These are phyloP conservation scores for Fraxinus angustifolia DNA, from an alignment of 305 asterid species.

Conservation along the genomic window DNA sequence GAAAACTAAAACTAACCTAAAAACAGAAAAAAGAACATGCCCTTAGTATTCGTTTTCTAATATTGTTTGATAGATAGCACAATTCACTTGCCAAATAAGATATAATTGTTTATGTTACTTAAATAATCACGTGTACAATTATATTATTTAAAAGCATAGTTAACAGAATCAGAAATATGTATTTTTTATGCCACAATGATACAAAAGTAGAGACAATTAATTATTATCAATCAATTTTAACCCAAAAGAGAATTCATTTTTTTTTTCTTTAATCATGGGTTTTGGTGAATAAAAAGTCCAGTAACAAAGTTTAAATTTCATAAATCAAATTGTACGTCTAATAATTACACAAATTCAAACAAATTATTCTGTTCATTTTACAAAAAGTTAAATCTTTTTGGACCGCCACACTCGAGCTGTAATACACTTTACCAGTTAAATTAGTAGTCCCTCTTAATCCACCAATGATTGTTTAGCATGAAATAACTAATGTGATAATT, in stretches of 20 bases:
- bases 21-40: no score
- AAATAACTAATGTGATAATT: slow-evolving; percentile 8
- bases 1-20: no score
- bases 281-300: not conserved
- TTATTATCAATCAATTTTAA: not conserved
- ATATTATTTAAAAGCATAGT: not conserved
- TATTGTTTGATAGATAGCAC: not conserved
- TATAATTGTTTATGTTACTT: no score
- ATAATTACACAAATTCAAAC: slow-evolving; percentile 8
- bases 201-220: not conserved
- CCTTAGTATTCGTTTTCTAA: no score
- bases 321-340: not conserved
- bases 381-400: slow-evolving; percentile 6
- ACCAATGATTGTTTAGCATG: slow-evolving; percentile 18
- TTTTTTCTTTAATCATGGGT: not conserved
- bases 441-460: slow-evolving; percentile 21
- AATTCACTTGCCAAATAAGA: not conserved
- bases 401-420: slow-evolving; percentile 25
- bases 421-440: slow-evolving; percentile 23
- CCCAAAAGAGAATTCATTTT: not conserved
- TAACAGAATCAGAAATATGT: not conserved
- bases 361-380: not conserved
- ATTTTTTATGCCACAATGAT: not conserved
- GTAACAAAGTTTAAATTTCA: slow-evolving; percentile 4
- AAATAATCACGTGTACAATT: not conserved